Evolutionary conservation across 148 eudicot genomes (phyloP), one percentile per base, ranked within the genome.

Genomic region (Beta vulgaris): DNA sequence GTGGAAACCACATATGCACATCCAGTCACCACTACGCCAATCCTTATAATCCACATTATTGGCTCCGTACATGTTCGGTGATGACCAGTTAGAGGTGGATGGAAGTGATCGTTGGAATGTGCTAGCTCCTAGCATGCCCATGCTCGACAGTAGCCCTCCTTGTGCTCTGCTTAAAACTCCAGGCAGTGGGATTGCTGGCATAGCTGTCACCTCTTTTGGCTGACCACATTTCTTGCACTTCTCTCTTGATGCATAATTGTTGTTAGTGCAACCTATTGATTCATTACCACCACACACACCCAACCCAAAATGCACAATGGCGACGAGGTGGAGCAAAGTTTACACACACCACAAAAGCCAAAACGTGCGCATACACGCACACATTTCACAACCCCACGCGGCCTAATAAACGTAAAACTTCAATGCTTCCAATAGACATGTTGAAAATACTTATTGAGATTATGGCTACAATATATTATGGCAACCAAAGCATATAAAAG

Each of bases 191-290:
- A 85, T 68, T 75, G 92, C 90, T 75, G 96, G 93, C 90, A 89
- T 80, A 78, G 93, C 89, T 79, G 93, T 90, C 77, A 83, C 82
- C 79, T 91, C 93, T 88, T 89, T 91, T 68, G 87, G 90, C 78
- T 87, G 90, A 34, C 96, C 93, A 79, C 93, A 91, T 85, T 91
- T 91, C 69, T 91, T 89, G 88, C 96, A 91, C 86, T 80, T 89
- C 82, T 87, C 96, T 87, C 96, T 86, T 87, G 96, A 91, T 32
- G 93, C 96, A 91, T 91, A 91, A 85, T 91, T 91, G 91, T 91
- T 91, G 93, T 91, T 89, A 87, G 96, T 91, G 96, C 96, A 91
- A 86, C 91, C 96, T 91, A 91, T 81, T 83, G 90, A 77, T 79
- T 88, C 90, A 84, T 81, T 68, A 80, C 85, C 88, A 85, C 84